phyloP scores from a whole-genome alignment of 805 yeast genomes.

The Hemisphaericaspora nanyangensis region DNA sequence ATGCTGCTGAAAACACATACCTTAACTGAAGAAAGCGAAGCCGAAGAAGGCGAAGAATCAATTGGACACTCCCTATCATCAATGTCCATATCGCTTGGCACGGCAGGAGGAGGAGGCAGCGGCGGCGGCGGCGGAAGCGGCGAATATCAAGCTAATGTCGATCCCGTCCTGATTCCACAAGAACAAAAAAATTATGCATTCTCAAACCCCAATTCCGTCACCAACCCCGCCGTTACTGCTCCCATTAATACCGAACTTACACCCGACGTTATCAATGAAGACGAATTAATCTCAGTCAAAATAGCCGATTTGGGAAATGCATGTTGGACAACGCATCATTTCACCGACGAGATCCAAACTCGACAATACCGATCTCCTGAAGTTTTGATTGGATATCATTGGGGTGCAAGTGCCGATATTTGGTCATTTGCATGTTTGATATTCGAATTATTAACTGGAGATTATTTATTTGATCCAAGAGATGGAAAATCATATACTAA shows the following conservation, averaged over 20 bases:
- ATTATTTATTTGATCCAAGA: constrained; percentile 88
- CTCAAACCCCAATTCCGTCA: not conserved
- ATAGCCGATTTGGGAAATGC: constrained; percentile 72
- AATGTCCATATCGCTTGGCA: constrained; percentile 41
- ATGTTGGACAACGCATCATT: constrained; percentile 60
- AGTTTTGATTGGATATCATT: constrained; percentile 63
- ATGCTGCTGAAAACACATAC: not conserved
- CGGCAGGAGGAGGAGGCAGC: no score
- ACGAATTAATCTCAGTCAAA: constrained; percentile 61
- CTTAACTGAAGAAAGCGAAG: not conserved
- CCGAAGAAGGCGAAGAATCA: constrained; percentile 8
- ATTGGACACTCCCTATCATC: constrained; percentile 38
- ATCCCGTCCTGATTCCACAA: constrained; percentile 17
- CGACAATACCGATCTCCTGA: constrained; percentile 68
- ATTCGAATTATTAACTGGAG: constrained; percentile 91
- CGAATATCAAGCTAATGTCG: constrained; percentile 12
- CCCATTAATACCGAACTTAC: constrained; percentile 4
- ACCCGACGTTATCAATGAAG: constrained; percentile 24
- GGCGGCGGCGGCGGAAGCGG: no score
- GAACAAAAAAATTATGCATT: constrained; percentile 1
- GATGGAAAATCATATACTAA: constrained; percentile 72
- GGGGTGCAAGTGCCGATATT: constrained; percentile 95
- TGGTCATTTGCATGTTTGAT: constrained; percentile 95
- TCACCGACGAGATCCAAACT: constrained; percentile 66
- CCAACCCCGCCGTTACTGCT: constrained; percentile 3